phyloP scores from a whole-genome alignment of 345 rosid genomes.

The Salix purpurea region DNA sequence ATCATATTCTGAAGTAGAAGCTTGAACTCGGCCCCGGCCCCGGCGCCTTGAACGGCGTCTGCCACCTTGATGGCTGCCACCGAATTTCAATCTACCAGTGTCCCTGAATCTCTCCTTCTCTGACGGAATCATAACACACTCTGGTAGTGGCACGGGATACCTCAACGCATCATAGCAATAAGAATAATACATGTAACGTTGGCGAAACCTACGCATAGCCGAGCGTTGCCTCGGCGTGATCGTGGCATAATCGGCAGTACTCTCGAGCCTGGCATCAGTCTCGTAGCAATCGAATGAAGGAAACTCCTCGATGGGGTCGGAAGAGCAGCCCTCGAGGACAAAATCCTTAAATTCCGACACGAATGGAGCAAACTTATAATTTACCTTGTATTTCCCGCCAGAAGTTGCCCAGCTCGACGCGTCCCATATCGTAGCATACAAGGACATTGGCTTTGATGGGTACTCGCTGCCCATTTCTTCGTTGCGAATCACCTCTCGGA shows the following conservation, averaged over 20 bases:
- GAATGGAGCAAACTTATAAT: constrained; percentile 76
- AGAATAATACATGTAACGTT: constrained; percentile 76
- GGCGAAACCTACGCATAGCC: constrained; percentile 67
- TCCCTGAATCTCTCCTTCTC: constrained; percentile 57
- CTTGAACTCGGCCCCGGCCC: background rate
- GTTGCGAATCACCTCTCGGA: constrained; percentile 60
- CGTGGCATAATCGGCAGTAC: constrained; percentile 38
- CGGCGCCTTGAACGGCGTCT: constrained; percentile 31
- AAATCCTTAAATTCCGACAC: constrained; percentile 62
- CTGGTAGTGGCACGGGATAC: constrained; percentile 54
- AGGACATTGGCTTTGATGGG: constrained; percentile 82
- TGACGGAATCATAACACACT: constrained; percentile 48
- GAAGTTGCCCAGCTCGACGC: constrained; percentile 90
- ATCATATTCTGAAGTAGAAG: background rate
- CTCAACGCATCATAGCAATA: constrained; percentile 71
- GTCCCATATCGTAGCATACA: constrained; percentile 97
- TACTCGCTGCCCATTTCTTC: constrained; percentile 73
- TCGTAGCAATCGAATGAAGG: constrained; percentile 33
- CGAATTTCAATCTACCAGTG: constrained; percentile 70
- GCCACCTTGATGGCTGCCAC: constrained; percentile 49
- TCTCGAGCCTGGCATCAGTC: constrained; percentile 26
- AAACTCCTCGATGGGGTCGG: constrained; percentile 55
- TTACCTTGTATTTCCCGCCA: constrained; percentile 68
- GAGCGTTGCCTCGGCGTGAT: constrained; percentile 36
- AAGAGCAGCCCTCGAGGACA: constrained; percentile 63